Conservation (phyloP, 768 basidiomycete genomes). For the Leucosporidium yakuticum region DNA sequence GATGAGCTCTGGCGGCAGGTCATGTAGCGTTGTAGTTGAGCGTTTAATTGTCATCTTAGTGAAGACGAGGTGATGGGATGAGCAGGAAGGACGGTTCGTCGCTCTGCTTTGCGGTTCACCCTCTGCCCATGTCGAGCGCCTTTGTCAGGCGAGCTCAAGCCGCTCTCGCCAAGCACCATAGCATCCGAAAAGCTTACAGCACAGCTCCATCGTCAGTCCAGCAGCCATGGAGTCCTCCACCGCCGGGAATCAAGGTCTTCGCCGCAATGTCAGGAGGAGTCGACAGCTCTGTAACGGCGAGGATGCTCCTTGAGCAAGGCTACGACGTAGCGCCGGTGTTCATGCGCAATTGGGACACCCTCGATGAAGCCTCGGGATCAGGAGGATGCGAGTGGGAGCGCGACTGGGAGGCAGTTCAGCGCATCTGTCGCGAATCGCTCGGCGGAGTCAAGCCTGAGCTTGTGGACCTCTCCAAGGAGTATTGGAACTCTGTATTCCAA, state of each 20-base stretch:
- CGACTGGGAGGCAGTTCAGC: conserved; percentile 85
- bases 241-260: conserved; percentile 50
- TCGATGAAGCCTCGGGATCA: conserved; percentile 71
- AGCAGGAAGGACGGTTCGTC: no score
- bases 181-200: no score
- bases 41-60: no score
- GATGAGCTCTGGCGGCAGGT: background rate
- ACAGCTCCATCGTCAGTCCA: no score
- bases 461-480: conserved; percentile 83
- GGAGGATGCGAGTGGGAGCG: conserved; percentile 92
- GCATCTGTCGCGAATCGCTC: conserved; percentile 60
- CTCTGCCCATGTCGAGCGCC: no score
- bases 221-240: background rate
- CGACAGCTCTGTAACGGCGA: conserved; percentile 84
- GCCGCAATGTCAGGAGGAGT: conserved; percentile 95
- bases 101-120: no score
- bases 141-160: no score
- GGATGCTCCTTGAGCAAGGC: conserved; percentile 64
- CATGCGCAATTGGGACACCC: conserved; percentile 94
- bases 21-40: no score
- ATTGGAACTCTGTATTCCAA: conserved; percentile 87
- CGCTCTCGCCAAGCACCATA: no score
- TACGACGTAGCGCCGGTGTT: conserved; percentile 57
- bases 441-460: conserved; percentile 63
- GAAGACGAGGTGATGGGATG: no score